Evolutionary conservation across 352 stramenopile genomes (phyloP), one percentile per base, ranked within the genome.

Genomic region (Phytopythium oedochilum): DNA sequence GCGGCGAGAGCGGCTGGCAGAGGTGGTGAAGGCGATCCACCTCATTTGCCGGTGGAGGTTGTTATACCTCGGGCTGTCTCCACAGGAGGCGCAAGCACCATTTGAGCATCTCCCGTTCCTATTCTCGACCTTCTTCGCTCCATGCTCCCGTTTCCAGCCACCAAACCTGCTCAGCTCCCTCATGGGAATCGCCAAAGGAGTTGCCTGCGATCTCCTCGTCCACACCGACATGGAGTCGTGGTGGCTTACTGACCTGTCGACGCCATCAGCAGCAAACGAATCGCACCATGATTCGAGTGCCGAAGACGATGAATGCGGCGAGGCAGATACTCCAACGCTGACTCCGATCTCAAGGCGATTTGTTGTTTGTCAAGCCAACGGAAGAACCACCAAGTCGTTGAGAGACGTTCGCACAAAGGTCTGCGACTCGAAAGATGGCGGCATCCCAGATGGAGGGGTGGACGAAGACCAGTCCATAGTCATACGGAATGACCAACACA

Each of bases 31-130:
- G 49, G 60, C 47, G 3, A 67, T 88, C 32, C 67, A 84, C 40
- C 55, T 90, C 29, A 77, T 90, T 43, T 82, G 75, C 38, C 68
- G 72, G 38, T 90, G 80, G 80, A 66, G 80, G 1, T 50, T 90
- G 22, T 35, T 90, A 25, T 68, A 70, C 18, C 78, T 90, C 8
- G 54, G 68, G 1, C 53, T 88, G 0, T 61, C 69, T 14, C 65
- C 78, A 2, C 55, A 61, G 4, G 71, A 86, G 29, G 78, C 78
- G 0, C 35, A 80, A 3, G 72, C 68, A 2, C 78, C 78, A 6
- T 90, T 90, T 39, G 59, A 79, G 28, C 80, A 89, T 17, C 46
- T 82, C 0, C 57, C 57, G 10, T 78, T 67, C 25, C 60, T 79
- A 36, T 75, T 75, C 26, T 66, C 72, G 20, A 64, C 67, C 11